Base-by-base conservation (phyloP, 768 basidiomycete genomes). In the Phylloporus rhodoxanthus region DNA sequence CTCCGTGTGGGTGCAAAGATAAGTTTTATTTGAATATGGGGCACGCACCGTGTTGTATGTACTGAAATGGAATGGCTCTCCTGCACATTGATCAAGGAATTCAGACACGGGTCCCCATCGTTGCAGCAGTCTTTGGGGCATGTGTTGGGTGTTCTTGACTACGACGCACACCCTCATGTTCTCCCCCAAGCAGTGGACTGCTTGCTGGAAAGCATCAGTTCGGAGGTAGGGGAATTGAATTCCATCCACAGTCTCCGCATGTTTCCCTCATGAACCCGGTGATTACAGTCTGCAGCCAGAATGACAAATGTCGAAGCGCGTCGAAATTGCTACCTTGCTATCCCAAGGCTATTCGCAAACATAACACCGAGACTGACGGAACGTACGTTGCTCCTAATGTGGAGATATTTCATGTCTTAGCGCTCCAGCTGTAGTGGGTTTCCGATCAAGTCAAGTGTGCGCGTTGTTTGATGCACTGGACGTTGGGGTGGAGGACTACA, bases 401-500 rank as follows among this genome's bases (percentile, higher is more conserved):
- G 55, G 49, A 32, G 2, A 37, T 28, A 43, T 37, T 21, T 17
- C 52, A 38, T 57, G 36, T 33, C 51, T 57, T 43, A 60, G 46
- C 38, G 48, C 40, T 42, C 26, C 47, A 25, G 25, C 14, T 29
- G 25, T 51, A 88, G 26, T 26, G 26, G 87, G 70, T 53, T 56
- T 85, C 51, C 70, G 73, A 42, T 65, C 76, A 33, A 68, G 68
- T 32, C 54, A 71, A 32, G 70, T 84, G 44, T 66, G 70, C 47
- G 60, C 71, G 4, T 62, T 90, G 47, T 71, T 85, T 44, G 70
- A 76, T 47, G 75, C 78, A 17, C 62, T 90, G 32, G 65, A 84
- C n/a, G 64, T 61, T n/a, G 93, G 91, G 4, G 68, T 99, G 45
- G 75, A 80, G 17, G 94, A 99, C 70, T 99, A 98, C 63, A 87